phyloP scores from a whole-genome alignment of 83 land plant species.

The Larix sibirica region DNA sequence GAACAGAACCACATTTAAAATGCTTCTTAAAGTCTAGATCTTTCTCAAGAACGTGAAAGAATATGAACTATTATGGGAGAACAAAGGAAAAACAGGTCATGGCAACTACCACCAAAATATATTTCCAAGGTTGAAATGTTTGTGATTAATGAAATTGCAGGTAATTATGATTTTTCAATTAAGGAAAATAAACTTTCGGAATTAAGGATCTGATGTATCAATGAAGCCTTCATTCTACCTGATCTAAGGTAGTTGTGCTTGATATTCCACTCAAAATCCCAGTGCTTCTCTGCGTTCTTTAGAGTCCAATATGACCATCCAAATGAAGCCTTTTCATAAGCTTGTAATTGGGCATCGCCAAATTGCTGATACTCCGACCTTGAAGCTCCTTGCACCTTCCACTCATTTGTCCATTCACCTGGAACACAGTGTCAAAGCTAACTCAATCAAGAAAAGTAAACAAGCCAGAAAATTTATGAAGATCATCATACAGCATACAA shows the following conservation, averaged over 20 bases:
- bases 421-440: conserved; percentile 14
- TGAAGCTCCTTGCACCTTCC: conserved; percentile 52
- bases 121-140: too few relatives aligned
- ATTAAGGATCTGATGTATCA: too few relatives aligned
- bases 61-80: too few relatives aligned
- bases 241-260: conserved; percentile 44
- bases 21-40: too few relatives aligned
- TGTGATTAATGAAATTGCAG: too few relatives aligned
- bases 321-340: conserved; percentile 63
- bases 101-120: too few relatives aligned
- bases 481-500: background rate
- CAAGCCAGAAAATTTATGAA: background rate
- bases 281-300: conserved; percentile 57
- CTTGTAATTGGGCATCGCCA: conserved; percentile 73
- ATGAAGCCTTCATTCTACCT: conserved; percentile 16
- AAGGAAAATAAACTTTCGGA: too few relatives aligned
- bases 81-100: too few relatives aligned
- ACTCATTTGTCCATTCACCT: conserved; percentile 88
- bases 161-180: too few relatives aligned
- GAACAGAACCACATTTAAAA: too few relatives aligned
- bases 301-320: conserved; percentile 85
- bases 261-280: conserved; percentile 84
- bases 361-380: conserved; percentile 49
- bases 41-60: too few relatives aligned
- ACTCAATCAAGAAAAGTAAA: background rate